Base-by-base conservation (phyloP, 805 yeast species). In the Danielia reshetovae region DNA sequence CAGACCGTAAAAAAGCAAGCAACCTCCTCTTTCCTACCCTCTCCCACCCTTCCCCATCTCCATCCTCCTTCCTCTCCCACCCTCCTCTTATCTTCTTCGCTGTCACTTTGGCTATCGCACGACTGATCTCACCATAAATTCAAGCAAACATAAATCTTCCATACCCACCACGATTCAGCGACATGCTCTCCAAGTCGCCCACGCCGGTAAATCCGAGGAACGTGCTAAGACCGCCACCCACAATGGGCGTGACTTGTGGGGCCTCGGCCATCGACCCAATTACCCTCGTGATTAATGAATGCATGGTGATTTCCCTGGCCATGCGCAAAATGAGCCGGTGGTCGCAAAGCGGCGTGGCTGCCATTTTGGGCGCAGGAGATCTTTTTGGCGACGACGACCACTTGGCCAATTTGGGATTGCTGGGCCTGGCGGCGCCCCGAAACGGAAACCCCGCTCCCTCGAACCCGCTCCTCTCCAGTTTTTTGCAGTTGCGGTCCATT, bases 221-320 rank as follows among this genome's bases (percentile, higher is more conserved):
- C 22, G 22, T 19, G 22, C 22, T 19, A 19, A 19, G 22, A 7
- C 9, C 22, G 9, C 22, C 22, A 9, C 22, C 9, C 9, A 9
- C 22, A 7, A 9, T 19, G 22, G 22, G 22, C 7, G n/a, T n/a
- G n/a, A n/a, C n/a, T n/a, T n/a, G n/a, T 19, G 9, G 22, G 3
- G n/a, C 24, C 23, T 55, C 46, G 34, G 60, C 90, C 6, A 70
- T 85, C 33, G 89, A 85, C 57, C 85, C 94, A 10, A 73, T 82
- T 36, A 83, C 94, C 2, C 77, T 90, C 47, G 83, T 87, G 45
- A 79, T 87, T 41, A 84, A 85, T 54, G 97, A 93, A 64, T 87
- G 96, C 57, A 83, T 86, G 52, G 72, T 81, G 38, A 75, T 93
- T 34, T 77, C 90, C 13, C 81, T 95, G 13, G 88, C 93, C 15